Base-by-base conservation (phyloP, 805 yeast genomes). In the Candida lessepsii region DNA sequence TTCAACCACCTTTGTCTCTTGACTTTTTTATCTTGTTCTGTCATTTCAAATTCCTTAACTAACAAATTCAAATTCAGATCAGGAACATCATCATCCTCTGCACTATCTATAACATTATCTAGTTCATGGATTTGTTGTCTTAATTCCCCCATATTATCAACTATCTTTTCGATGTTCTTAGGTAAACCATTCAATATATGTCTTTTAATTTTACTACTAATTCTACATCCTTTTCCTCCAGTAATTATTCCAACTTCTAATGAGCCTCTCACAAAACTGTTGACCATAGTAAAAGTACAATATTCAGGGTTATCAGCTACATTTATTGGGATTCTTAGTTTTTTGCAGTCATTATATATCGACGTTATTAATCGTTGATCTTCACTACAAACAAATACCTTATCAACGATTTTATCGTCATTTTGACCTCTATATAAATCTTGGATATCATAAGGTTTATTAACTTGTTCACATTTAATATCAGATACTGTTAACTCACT, bases 181-280 rank as follows among this genome's bases (percentile, higher is more conserved):
- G 97, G 96, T 33, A 90, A 64, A 4, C 73, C 61, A 21, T 76
- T 67, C 1, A 79, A 77, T 29, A 87, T 62, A 45, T 86, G 95
- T 47, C 97, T 68, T 51, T 81, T 84, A 51, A 90, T 74, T 50
- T 96, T 71, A 40, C 81, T 76, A 1, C 96, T 95, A 37, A 90
- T 66, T 37, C 87, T 78, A 64, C 97, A 90, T 4, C 97, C 96
- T 61, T 85, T 85, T 0, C 96, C 95, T 18, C 81, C 76, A 0
- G 97, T 90, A 2, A 91, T 80, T 8, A 90, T 78, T 1, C 96
- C 95, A 38, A 90, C 50, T 58, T 86, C 91, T 60, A 90, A 79
- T 37, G 76, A 79, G 5, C 95, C 93, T 41, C 81, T 80, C 2
- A 69, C 64, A 54, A 76, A 78, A 0, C 90, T 78, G 0, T 96